These are phyloP conservation scores for Diutina rugosa DNA, from an alignment of 1,139 yeast genomes.

Conservation along the genomic window DNA sequence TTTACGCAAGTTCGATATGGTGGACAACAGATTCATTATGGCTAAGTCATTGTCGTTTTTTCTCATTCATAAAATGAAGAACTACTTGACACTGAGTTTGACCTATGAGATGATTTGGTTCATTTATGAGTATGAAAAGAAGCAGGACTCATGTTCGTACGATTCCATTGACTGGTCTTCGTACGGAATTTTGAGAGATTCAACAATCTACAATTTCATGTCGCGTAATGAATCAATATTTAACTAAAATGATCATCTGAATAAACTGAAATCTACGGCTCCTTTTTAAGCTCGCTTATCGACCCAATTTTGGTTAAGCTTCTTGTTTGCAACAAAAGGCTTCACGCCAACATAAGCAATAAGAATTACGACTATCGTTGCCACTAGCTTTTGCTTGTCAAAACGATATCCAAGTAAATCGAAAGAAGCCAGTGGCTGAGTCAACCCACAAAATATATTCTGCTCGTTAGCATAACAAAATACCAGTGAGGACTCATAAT, in stretches of 20 bases:
- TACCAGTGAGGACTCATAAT: conserved; percentile 69
- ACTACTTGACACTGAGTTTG: conserved; percentile 26
- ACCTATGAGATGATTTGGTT: conserved; percentile 30
- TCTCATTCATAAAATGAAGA: conserved; percentile 22
- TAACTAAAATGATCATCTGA: conserved; percentile 1
- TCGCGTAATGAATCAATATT: conserved; percentile 10
- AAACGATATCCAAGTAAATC: conserved; percentile 62
- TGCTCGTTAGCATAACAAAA: conserved; percentile 49
- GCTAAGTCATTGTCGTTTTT: conserved; percentile 11
- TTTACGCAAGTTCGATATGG: not conserved
- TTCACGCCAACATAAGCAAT: conserved; percentile 29
- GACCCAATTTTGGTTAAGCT: conserved; percentile 24
- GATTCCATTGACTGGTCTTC: conserved; percentile 15
- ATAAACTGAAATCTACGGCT: not conserved
- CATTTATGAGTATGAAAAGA: conserved; percentile 16
- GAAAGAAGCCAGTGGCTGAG: conserved; percentile 75
- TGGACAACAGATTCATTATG: not conserved
- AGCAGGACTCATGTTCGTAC: conserved; percentile 2
- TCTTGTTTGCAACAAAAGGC: conserved; percentile 47
- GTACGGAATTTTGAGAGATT: conserved; percentile 13
- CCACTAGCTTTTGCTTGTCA: conserved; percentile 49
- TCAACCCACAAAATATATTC: conserved; percentile 65
- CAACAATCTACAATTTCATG: conserved; percentile 7
- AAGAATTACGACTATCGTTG: conserved; percentile 44
- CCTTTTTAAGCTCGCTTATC: conserved; percentile 5